These are phyloP conservation scores for Geranium rotundifolium DNA, from an alignment of 345 rosid species.

Conservation along the genomic window DNA sequence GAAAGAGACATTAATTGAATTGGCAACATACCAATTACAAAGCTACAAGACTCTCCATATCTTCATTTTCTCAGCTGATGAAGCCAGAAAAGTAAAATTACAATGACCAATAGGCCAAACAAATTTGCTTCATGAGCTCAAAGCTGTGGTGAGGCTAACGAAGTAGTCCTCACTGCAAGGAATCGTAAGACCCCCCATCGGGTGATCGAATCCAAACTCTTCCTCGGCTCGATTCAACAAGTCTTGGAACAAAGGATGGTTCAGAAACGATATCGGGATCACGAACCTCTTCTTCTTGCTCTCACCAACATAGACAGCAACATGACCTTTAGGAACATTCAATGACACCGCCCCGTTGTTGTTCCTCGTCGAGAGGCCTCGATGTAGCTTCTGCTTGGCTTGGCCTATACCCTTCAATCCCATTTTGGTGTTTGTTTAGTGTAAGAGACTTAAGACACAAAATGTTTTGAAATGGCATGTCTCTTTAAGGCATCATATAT, in stretches of 20 bases:
- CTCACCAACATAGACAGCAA: constrained; percentile 51
- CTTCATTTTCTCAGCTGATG: neutral
- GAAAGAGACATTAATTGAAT: neutral
- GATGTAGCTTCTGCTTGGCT: constrained; percentile 62
- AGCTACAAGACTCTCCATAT: neutral
- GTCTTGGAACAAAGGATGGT: constrained; percentile 52
- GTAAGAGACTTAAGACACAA: neutral
- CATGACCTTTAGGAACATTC: constrained; percentile 39
- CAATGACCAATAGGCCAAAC: too few species aligned
- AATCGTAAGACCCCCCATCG: constrained; percentile 68
- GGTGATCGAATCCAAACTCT: constrained; percentile 68
- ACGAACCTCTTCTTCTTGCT: constrained; percentile 42
- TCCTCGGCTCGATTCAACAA: constrained; percentile 55
- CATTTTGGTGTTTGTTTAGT: constrained; percentile 19
- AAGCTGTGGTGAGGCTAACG: constrained; percentile 32
- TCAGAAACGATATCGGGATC: constrained; percentile 55
- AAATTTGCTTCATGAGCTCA: constrained; percentile 7
- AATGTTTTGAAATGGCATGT: neutral
- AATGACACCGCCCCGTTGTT: constrained; percentile 13
- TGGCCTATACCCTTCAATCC: constrained; percentile 45
- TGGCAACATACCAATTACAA: neutral
- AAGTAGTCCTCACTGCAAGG: constrained; percentile 75
- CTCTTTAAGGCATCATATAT: constrained; percentile 6
- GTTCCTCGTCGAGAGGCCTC: constrained; percentile 40
- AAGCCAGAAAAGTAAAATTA: too few species aligned